These are phyloP conservation scores for Fusarium musae DNA, from an alignment of 2,329 filamentous ascomycete genomes.

Conservation along the genomic window DNA sequence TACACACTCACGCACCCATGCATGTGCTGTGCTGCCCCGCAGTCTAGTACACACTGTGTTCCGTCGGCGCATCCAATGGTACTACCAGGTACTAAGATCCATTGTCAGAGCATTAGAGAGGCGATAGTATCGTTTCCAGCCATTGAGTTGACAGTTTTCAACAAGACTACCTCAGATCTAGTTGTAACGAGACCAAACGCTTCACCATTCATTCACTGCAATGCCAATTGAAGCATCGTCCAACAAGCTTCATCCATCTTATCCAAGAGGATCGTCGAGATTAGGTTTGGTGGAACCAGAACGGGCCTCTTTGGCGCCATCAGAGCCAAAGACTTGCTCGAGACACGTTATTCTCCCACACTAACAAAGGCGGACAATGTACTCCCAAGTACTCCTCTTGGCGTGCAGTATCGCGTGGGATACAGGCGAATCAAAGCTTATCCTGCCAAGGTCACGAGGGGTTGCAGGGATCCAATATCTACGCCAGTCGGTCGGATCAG, in stretches of 20 bases:
- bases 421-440: constrained; percentile 31
- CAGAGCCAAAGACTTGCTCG: constrained; percentile 10
- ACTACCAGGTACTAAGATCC: constrained; percentile 2
- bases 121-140: background rate
- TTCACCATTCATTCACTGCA: background rate
- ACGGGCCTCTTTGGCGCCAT: constrained; percentile 12
- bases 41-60: constrained; percentile 27
- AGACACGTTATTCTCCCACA: constrained; percentile 1
- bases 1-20: background rate
- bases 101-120: background rate
- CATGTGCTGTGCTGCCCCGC: constrained; percentile 30
- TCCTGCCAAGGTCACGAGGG: constrained; percentile 32
- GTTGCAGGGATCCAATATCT: constrained; percentile 13
- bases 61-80: background rate
- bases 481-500: constrained; percentile 31
- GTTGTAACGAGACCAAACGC: background rate
- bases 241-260: constrained; percentile 2
- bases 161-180: accelerated
- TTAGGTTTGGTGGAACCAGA: constrained; percentile 44
- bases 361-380: constrained; percentile 5
- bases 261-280: constrained; percentile 42
- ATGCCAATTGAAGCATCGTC: background rate
- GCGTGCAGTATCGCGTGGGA: constrained; percentile 27
- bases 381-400: constrained; percentile 30
- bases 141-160: background rate